Base-by-base conservation (phyloP, 176 grass and related monocot genomes). In the Saccharum officinarum region DNA sequence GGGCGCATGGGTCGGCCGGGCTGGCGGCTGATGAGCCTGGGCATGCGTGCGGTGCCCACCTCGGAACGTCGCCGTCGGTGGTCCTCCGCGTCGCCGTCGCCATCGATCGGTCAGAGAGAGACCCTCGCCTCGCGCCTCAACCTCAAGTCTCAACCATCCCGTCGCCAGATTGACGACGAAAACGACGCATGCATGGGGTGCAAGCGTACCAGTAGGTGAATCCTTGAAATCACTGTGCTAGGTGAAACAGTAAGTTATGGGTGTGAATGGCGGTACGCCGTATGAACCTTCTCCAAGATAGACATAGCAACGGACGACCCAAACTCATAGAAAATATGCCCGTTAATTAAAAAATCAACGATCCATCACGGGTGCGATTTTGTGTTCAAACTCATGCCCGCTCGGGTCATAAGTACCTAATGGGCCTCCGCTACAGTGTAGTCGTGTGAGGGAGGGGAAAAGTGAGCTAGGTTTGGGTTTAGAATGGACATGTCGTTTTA, bases 31-130 rank as follows among this genome's bases (percentile, higher is more conserved):
- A 57, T 57, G 26, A 37, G 30, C 31, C 30, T 7, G 6, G 65
- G 6, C 30, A 20, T 37, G 62, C 8, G 15, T 20, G 28, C 28
- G 28, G 28, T 28, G 26, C 9, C 16, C 37, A 5, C 10, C 8
- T 26, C 18, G 47, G 63, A 80, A 69, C 78, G 33, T 57, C 66
- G 73, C 26, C 84, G 84, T 82, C 83, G 73, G 84, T 90, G 88
- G 88, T 86, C 83, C 65, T 66, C 34, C 2, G 3, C 34, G 79
- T 73, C 73, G 28, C 14, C 34, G 79, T 73, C 73, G 28, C 14
- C 39, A 22, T 72, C 71, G 14, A 17, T 22, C 66, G 3, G 42
- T 82, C 66, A 3, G 44, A 71, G 26, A 69, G 34, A 39, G 37
- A n/a, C 34, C 3, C 4, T 36, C 34, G 78, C 78, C 9, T 5